Conservation (phyloP, 1,139 yeast species). For the Taphrina deformans region DNA sequence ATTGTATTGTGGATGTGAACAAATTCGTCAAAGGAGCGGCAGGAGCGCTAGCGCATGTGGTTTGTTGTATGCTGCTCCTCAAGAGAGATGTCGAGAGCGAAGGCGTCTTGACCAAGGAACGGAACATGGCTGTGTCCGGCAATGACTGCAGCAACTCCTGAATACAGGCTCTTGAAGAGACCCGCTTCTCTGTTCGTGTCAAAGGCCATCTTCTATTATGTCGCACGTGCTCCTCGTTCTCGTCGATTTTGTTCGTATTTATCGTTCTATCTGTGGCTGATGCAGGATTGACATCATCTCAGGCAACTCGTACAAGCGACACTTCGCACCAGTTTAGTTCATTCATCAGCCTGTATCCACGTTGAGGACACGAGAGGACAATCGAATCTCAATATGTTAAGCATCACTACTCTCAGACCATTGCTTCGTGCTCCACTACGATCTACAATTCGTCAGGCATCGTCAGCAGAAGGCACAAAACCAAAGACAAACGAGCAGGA, state of each 20-base stretch:
- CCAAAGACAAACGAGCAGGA: constrained; percentile 22
- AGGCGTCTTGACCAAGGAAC: not conserved
- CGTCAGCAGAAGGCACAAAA: constrained; percentile 12
- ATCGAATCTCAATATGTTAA: not conserved
- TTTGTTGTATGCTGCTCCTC: not conserved
- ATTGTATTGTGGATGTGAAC: constrained; percentile 5
- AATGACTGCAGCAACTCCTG: too few species aligned
- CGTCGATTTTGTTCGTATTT: not conserved
- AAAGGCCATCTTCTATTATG: too few species aligned
- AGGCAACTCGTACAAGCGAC: too few species aligned
- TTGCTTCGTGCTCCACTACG: not conserved
- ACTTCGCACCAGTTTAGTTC: too few species aligned
- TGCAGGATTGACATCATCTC: not conserved
- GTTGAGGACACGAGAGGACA: too few species aligned
- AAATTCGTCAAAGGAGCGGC: not conserved
- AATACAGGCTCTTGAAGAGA: too few species aligned
- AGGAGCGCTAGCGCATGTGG: not conserved
- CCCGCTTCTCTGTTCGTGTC: too few species aligned
- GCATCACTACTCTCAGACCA: not conserved
- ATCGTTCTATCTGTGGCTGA: not conserved
- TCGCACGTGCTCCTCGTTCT: not conserved
- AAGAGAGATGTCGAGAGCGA: not conserved
- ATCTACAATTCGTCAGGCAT: not conserved
- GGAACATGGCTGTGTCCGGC: constrained; percentile 9
- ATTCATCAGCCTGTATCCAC: too few species aligned